phyloP scores from a whole-genome alignment of 768 basidiomycete species.

The Lepiota venenata region DNA sequence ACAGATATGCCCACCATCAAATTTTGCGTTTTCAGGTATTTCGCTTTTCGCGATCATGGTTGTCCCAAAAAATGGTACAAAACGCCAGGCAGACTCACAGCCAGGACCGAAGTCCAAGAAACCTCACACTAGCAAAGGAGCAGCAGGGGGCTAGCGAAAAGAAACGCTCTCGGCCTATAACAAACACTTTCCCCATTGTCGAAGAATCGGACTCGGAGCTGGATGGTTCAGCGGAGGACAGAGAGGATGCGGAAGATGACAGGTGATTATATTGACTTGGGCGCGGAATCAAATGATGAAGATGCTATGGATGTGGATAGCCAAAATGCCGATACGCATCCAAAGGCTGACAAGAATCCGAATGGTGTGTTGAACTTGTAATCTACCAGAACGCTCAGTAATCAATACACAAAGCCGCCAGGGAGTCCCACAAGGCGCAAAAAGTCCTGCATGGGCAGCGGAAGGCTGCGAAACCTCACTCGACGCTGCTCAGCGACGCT shows the following conservation, averaged over 20 bases:
- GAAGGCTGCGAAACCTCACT: slow-evolving; percentile 75
- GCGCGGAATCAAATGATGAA: slow-evolving; percentile 22
- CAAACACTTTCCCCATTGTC: slow-evolving; percentile 27
- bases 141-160: slow-evolving; percentile 32
- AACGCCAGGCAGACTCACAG: slow-evolving; percentile 46
- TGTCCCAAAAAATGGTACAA: slow-evolving; percentile 38
- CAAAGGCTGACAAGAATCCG: slow-evolving; percentile 43
- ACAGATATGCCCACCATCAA: slow-evolving; percentile 7
- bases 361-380: slow-evolving; percentile 41
- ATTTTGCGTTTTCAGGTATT: background rate
- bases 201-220: slow-evolving; percentile 36
- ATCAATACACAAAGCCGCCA: slow-evolving; percentile 39
- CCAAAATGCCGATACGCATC: slow-evolving; percentile 25
- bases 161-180: slow-evolving; percentile 64
- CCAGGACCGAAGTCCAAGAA: slow-evolving; percentile 52
- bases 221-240: slow-evolving; percentile 32
- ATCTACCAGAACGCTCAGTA: background rate
- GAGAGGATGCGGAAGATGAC: slow-evolving; percentile 29
- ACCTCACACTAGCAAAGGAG: slow-evolving; percentile 36
- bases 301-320: slow-evolving; percentile 27
- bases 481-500: slow-evolving; percentile 61
- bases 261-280: slow-evolving; percentile 28
- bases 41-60: slow-evolving; percentile 28
- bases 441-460: slow-evolving; percentile 65
- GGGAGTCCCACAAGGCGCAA: slow-evolving; percentile 73